These are phyloP conservation scores for Berberis vulgaris DNA, from an alignment of 164 flowering plant species.

Conservation along the genomic window DNA sequence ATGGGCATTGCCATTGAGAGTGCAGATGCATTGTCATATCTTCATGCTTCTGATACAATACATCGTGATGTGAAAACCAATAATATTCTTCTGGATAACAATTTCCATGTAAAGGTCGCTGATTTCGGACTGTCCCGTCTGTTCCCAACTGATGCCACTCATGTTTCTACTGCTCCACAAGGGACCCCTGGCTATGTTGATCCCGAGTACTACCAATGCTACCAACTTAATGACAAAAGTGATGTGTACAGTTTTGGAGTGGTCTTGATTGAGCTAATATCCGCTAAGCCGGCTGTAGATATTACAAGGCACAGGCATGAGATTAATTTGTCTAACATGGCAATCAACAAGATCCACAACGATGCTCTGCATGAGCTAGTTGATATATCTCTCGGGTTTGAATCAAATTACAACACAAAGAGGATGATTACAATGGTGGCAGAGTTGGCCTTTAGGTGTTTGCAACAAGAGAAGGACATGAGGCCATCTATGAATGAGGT, in stretches of 20 bases:
- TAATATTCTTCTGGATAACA: constrained; percentile 59
- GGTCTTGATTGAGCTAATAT: constrained; percentile 60
- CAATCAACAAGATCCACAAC: constrained; percentile 48
- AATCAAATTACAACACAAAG: constrained; percentile 23
- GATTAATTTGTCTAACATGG: constrained; percentile 57
- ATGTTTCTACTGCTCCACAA: constrained; percentile 72
- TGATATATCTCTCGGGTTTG: constrained; percentile 44
- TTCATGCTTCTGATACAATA: constrained; percentile 58
- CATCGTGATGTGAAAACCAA: constrained; percentile 76
- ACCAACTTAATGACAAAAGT: constrained; percentile 60
- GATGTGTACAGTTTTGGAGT: constrained; percentile 81
- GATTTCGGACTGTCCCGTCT: constrained; percentile 78
- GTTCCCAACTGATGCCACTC: constrained; percentile 52
- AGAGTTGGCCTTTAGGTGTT: constrained; percentile 61
- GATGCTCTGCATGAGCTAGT: constrained; percentile 47
- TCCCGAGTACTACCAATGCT: constrained; percentile 69
- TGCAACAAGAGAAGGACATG: constrained; percentile 47
- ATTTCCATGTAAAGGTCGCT: constrained; percentile 68
- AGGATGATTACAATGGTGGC: constrained; percentile 43
- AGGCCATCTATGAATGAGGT: constrained; percentile 61
- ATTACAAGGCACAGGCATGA: constrained; percentile 54
- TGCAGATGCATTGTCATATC: constrained; percentile 58
- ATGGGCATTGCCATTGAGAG: constrained; percentile 63
- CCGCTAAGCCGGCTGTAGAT: constrained; percentile 67
- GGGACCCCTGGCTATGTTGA: constrained; percentile 83